Base-by-base conservation (phyloP, 2,329 filamentous ascomycete genomes). In the Ceratocystis smalleyi region DNA sequence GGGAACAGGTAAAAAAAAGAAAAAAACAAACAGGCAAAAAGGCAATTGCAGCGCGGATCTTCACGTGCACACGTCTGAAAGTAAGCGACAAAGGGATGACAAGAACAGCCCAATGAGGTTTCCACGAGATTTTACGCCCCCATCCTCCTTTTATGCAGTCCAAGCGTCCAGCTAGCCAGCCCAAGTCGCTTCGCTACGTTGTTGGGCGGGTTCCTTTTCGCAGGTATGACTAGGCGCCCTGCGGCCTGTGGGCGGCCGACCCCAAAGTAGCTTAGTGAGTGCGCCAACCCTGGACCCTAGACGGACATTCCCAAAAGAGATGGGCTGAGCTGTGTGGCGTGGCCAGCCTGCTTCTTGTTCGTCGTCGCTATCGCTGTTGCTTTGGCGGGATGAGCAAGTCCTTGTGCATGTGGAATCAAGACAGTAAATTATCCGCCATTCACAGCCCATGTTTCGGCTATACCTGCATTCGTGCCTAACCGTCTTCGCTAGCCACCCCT, bases 141-240 rank as follows among this genome's bases (percentile, higher is more conserved):
- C 10, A 6, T 24, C 12, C n/a, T n/a, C n/a, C 54, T 35, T 57
- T 57, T 57, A 57, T 57, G 19, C 27, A 57, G n/a, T 15, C 54
- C 10, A 57, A 57, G 5, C 15, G 8, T 6, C 54, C 54, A 57
- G 35, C 54, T 35, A 57, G 22, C 5, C 7, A n/a, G 15, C 19
- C 17, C 3, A 2, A 2, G 17, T 22, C 2, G 8, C 8, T 35
- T 57, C 12, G 32, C 54, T 19, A 3, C 27, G 19, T 35, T 57
- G n/a, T 57, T 57, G 27, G 27, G 51, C 12, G 22, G 17, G 15
- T 17, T 30, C 19, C 17, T 57, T 57, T 35, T 57, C 54, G n/a
- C 54, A 57, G 47, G 43, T 61, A 61, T 61, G 59, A 61, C 59
- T 61, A 7, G 40, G 30, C 43, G 17, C 3, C 22, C 43, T 17